phyloP scores from a whole-genome alignment of 257 asterid genomes.

The Nemophila menziesii region DNA sequence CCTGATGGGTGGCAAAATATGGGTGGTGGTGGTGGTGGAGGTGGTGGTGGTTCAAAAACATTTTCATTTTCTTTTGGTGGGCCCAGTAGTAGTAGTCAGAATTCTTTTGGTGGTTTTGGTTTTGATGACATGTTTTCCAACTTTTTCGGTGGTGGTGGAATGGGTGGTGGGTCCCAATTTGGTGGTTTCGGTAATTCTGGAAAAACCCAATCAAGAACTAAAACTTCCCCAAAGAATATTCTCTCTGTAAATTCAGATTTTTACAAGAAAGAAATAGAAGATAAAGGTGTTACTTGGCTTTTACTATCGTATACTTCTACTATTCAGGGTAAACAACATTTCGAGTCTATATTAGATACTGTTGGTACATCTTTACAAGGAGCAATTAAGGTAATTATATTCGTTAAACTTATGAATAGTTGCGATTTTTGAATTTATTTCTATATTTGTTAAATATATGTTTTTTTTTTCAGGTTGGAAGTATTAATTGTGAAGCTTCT shows the following conservation, averaged over 20 bases:
- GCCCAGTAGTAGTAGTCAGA: slow-evolving; percentile 33
- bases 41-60: slow-evolving; percentile 50
- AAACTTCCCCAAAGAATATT: slow-evolving; percentile 35
- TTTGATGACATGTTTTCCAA: slow-evolving; percentile 58
- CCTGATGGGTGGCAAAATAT: slow-evolving; percentile 67
- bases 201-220: slow-evolving; percentile 30
- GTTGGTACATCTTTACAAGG: slow-evolving; percentile 52
- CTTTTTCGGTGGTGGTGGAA: slow-evolving; percentile 64
- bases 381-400: slow-evolving; percentile 52
- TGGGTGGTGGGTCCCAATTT: slow-evolving; percentile 53
- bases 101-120: slow-evolving; percentile 27
- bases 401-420: background rate
- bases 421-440: slow-evolving; percentile 4
- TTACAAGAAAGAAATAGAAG: slow-evolving; percentile 57
- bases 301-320: slow-evolving; percentile 40
- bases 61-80: slow-evolving; percentile 92
- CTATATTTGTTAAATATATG: background rate
- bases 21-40: slow-evolving; percentile 67
- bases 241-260: slow-evolving; percentile 37
- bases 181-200: slow-evolving; percentile 64
- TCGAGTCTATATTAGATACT: slow-evolving; percentile 45
- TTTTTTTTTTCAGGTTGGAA: slow-evolving; percentile 48
- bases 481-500: slow-evolving; percentile 62
- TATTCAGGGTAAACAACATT: slow-evolving; percentile 39
- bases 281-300: slow-evolving; percentile 72